Evolutionary conservation across 148 eudicot genomes (phyloP), one percentile per base, ranked within the genome.

Genomic region (Linanthus parryae): DNA sequence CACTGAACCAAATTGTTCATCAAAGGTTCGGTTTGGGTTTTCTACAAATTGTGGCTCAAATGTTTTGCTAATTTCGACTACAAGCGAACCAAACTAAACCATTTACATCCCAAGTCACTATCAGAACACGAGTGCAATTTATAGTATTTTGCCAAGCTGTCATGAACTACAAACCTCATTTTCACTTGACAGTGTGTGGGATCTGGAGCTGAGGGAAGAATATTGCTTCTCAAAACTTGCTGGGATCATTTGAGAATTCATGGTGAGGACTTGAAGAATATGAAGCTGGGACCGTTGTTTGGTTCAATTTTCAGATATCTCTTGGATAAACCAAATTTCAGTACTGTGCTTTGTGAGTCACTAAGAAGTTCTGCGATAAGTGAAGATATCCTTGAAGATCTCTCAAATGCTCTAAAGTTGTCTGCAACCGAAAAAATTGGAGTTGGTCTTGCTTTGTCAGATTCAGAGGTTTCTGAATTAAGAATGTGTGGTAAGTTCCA

Each of bases 371-470:
- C 46, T 18, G 52, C 70, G 7, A 45, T 82, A 55, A 69, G 59
- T 67, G 99, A 88, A 44, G 90, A 85, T 46, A 71, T 82, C 65
- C 74, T 92, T 63, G 85, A 68, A 50, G 76, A 69, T 71, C 64
- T 92, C 30, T 88, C 83, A 14, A 65, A 68, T 66, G 73, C 79
- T 5, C 66, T 92, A 25, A 63, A 66, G 47, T 81, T 92, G 61
- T 79, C 87, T 37, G 60, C 69, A 45, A 31, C 68, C 56, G 94
- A 87, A 67, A 92, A 78, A 63, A 77, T 92, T 70, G 90, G 79
- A 20, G 14, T 77, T 66, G 96, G 94, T 57, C 94, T 92, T 75
- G 96, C 94, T 49, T 64, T 92, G 62, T 79, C 79, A 21, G 86
- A 87, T 57, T 81, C 94, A 6, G 94, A 92, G 48, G 69, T 65